Percentiles rank a stretch among this genome's conserved stretches.
Evolutionary conservation across 2,329 filamentous ascomycete species (phyloP).

Genomic region (Exophiala alcalophila): DNA sequence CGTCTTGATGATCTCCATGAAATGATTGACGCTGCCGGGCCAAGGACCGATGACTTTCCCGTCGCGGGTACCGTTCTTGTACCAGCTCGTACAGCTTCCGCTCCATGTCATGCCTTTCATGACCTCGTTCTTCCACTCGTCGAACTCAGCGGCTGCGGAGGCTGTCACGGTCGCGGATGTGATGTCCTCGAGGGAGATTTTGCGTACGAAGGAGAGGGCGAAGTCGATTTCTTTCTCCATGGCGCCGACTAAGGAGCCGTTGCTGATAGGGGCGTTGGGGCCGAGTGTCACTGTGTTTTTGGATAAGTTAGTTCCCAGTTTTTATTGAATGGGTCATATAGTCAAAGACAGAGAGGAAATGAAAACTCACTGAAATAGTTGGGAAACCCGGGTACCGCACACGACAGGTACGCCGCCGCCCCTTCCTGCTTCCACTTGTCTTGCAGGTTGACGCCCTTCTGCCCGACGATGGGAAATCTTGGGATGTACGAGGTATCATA

Average conservation of each 20-base stretch:
- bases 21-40: conserved; percentile 21
- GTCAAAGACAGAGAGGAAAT: too few species aligned
- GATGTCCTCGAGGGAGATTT: conserved; percentile 14
- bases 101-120: conserved; percentile 5
- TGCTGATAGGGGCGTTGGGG: conserved; percentile 33
- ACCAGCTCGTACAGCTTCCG: conserved; percentile 10
- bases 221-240: conserved; percentile 8
- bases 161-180: background rate
- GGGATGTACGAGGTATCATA: conserved; percentile 9
- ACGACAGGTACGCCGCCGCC: background rate
- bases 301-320: too few species aligned
- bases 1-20: conserved; percentile 26
- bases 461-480: conserved; percentile 11
- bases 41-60: conserved; percentile 9
- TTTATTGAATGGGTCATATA: too few species aligned
- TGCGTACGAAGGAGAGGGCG: conserved; percentile 5
- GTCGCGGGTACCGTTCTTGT: conserved; percentile 1
- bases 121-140: background rate
- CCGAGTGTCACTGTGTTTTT: conserved; percentile 33
- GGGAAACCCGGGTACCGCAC: background rate
- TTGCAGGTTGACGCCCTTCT: conserved; percentile 1
- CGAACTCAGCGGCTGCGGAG: background rate
- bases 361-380: conserved; percentile 33
- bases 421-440: conserved; percentile 8
- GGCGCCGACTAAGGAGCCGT: conserved; percentile 14